These are phyloP conservation scores for Aspergillus sclerotiicarbonarius DNA, from an alignment of 495 filamentous ascomycete genomes.

Conservation along the genomic window DNA sequence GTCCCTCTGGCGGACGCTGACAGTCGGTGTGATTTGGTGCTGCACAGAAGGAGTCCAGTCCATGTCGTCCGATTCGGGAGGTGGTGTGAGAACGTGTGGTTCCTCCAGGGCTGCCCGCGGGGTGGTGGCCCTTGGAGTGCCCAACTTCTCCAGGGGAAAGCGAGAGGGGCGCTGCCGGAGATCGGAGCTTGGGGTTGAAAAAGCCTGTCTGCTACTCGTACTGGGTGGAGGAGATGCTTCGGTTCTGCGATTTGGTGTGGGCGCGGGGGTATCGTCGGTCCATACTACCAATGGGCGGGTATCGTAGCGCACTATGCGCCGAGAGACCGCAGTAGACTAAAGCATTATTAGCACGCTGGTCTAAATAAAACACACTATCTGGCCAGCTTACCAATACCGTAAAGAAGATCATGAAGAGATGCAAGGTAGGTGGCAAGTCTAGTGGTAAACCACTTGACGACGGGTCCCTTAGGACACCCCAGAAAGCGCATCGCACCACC, in stretches of 20 bases:
- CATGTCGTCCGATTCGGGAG: conserved; percentile 59
- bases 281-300: conserved; percentile 57
- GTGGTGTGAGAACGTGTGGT: conserved; percentile 34
- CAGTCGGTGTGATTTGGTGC: conserved; percentile 41
- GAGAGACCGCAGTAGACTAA: conserved; percentile 41
- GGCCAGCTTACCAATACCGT: conserved; percentile 51
- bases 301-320: conserved; percentile 48
- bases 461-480: conserved; percentile 48
- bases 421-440: conserved; percentile 45
- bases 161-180: conserved; percentile 23
- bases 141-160: conserved; percentile 44
- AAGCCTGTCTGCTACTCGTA: conserved; percentile 14
- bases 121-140: conserved; percentile 24
- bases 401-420: conserved; percentile 55
- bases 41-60: conserved; percentile 76
- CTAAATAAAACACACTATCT: conserved; percentile 1
- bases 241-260: conserved; percentile 29
- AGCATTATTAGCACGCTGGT: conserved; percentile 17
- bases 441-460: conserved; percentile 42
- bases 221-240: conserved; percentile 22
- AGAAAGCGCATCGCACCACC: conserved; percentile 53
- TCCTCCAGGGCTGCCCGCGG: conserved; percentile 25
- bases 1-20: conserved; percentile 28
- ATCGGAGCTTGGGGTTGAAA: conserved; percentile 22
- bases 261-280: conserved; percentile 41